Conservation (phyloP, 148 eudicot genomes). For the Fagopyrum tataricum region DNA sequence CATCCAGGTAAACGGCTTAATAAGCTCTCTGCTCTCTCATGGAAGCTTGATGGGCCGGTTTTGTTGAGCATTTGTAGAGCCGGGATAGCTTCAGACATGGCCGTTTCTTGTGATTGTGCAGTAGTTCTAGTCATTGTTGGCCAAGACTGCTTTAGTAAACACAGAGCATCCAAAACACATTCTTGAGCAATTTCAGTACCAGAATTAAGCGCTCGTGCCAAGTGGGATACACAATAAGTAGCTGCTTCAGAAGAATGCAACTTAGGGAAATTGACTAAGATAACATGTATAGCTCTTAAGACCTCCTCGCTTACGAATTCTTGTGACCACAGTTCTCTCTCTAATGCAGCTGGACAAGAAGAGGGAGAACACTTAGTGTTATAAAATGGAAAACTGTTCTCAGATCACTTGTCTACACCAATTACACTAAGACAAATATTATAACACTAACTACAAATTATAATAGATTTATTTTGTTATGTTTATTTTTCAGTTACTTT, state of each 20-base stretch:
- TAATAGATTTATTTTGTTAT: too few species aligned
- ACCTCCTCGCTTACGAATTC: conserved; percentile 61
- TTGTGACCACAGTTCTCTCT: conserved; percentile 62
- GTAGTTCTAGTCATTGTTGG: conserved; percentile 58
- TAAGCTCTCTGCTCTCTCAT: conserved; percentile 65
- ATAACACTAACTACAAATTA: too few species aligned
- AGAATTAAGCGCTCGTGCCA: conserved; percentile 62
- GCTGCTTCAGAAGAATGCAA: conserved; percentile 73
- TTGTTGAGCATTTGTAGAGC: conserved; percentile 65
- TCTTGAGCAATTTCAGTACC: conserved; percentile 74
- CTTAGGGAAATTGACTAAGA: conserved; percentile 67
- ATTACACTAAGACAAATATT: too few species aligned
- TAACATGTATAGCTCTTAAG: conserved; percentile 53
- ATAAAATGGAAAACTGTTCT: too few species aligned
- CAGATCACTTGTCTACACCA: too few species aligned
- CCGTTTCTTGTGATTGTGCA: conserved; percentile 60
- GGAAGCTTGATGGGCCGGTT: conserved; percentile 74
- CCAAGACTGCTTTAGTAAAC: conserved; percentile 72
- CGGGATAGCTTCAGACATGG: conserved; percentile 80
- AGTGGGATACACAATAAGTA: conserved; percentile 71
- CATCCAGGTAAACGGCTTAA: conserved; percentile 79
- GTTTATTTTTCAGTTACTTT: too few species aligned
- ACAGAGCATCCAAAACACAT: conserved; percentile 48
- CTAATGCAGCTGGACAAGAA: conserved; percentile 57
- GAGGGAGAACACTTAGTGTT: too few species aligned